These are phyloP conservation scores for Amanita polypyramis DNA, from an alignment of 768 basidiomycete species.

Conservation along the genomic window DNA sequence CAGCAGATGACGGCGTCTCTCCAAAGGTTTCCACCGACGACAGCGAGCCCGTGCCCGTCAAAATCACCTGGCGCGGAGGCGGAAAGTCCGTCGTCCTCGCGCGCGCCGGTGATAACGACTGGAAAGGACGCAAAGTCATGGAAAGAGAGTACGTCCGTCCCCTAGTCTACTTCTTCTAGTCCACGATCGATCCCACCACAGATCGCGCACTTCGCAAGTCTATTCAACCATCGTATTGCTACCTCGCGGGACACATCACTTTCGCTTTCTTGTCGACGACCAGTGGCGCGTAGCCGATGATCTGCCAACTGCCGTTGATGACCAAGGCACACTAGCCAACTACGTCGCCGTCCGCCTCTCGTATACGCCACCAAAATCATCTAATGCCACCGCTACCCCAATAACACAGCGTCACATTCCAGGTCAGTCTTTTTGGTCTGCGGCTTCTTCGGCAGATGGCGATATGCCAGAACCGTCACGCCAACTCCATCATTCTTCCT, in stretches of 20 bases:
- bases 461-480: conserved; percentile 15
- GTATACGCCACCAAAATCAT: conserved; percentile 17
- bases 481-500: conserved; percentile 9
- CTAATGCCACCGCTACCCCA: conserved; percentile 11
- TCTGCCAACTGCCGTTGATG: conserved; percentile 79
- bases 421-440: conserved; percentile 33
- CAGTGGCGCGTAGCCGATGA: conserved; percentile 72
- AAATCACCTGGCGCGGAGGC: conserved; percentile 56
- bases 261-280: conserved; percentile 93
- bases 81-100: conserved; percentile 57
- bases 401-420: conserved; percentile 12
- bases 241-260: conserved; percentile 83
- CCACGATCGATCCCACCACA: conserved; percentile 11
- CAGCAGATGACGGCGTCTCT: conserved; percentile 5
- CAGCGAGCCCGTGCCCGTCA: conserved; percentile 29
- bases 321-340: conserved; percentile 90
- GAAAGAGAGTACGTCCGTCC: conserved; percentile 43
- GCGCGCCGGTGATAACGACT: conserved; percentile 65
- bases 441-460: conserved; percentile 25
- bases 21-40: conserved; percentile 9
- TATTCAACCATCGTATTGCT: conserved; percentile 37
- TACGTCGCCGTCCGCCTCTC: conserved; percentile 64
- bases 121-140: conserved; percentile 63
- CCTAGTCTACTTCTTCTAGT: conserved; percentile 6
- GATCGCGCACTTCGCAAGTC: conserved; percentile 21